These are phyloP conservation scores for Beauveria scarabaeidicola DNA, from an alignment of 2,329 filamentous ascomycete genomes.

Conservation along the genomic window DNA sequence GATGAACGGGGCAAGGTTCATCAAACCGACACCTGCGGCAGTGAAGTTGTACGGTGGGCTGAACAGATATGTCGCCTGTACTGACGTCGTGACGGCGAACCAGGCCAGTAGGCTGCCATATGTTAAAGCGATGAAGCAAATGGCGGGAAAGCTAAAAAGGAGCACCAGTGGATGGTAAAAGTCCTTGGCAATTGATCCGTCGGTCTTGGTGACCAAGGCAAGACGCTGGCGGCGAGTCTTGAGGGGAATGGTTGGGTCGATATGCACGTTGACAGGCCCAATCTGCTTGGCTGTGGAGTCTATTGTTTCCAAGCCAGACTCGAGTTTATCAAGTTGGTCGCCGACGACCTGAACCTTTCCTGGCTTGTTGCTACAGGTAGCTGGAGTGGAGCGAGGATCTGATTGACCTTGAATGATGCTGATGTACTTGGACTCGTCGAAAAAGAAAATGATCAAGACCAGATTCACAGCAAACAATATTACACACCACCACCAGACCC, in stretches of 20 bases:
- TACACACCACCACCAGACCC: constrained; percentile 30
- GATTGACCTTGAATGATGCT: not conserved
- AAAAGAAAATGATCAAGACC: constrained; percentile 27
- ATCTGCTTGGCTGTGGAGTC: not conserved
- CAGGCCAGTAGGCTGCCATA: constrained; percentile 30
- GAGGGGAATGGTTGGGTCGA: constrained; percentile 14
- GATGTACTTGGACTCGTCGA: constrained; percentile 20
- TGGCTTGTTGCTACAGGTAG: not conserved
- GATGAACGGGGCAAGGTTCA: constrained; percentile 24
- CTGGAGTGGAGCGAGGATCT: not conserved
- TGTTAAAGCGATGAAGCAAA: constrained; percentile 30
- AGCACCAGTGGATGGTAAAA: constrained; percentile 13
- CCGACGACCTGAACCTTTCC: not conserved
- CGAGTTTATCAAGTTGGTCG: constrained; percentile 9
- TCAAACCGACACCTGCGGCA: constrained; percentile 18
- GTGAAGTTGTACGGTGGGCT: constrained; percentile 24
- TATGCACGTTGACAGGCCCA: not conserved
- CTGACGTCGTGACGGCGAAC: constrained; percentile 20
- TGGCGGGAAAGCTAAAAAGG: constrained; percentile 20
- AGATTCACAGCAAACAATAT: constrained; percentile 16
- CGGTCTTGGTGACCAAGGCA: constrained; percentile 16
- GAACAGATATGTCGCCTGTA: constrained; percentile 18
- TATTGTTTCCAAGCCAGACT: not conserved
- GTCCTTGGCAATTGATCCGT: constrained; percentile 10
- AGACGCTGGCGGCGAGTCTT: constrained; percentile 17